These are phyloP conservation scores for Colletotrichum cuscutae DNA, from an alignment of 2,329 filamentous ascomycete species.

Conservation along the genomic window DNA sequence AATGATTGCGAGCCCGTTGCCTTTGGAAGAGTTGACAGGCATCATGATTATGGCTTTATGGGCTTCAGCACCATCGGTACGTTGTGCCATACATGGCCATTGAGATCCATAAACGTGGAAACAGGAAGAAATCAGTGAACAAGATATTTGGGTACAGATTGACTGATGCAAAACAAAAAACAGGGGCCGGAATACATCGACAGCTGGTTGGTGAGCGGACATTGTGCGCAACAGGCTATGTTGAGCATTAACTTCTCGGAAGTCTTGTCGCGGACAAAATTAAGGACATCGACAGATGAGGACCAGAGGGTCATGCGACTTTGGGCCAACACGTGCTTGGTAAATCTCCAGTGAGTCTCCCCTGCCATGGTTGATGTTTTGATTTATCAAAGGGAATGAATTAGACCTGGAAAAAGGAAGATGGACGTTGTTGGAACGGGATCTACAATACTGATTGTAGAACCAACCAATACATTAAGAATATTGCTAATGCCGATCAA, in stretches of 20 bases:
- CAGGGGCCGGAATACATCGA: conserved; percentile 50
- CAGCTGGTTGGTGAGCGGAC: conserved; percentile 54
- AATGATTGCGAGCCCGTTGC: conserved; percentile 50
- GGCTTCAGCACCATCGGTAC: conserved; percentile 27
- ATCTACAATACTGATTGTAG: too few species aligned
- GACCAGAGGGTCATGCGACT: conserved; percentile 49
- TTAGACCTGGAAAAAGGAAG: background rate
- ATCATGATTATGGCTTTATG: conserved; percentile 49
- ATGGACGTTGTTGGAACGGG: too few species aligned
- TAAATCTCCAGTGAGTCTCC: conserved; percentile 46
- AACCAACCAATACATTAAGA: background rate
- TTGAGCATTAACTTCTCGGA: conserved; percentile 54
- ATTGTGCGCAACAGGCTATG: conserved; percentile 55
- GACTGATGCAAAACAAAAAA: background rate
- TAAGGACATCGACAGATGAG: conserved; percentile 42
- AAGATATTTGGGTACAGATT: background rate
- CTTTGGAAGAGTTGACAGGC: conserved; percentile 52
- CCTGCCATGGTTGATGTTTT: background rate
- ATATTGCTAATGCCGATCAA: background rate
- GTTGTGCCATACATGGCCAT: background rate
- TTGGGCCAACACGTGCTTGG: conserved; percentile 49
- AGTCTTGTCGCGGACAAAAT: conserved; percentile 48
- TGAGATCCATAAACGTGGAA: background rate
- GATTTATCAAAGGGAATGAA: background rate
- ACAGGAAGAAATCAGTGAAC: background rate